Evolutionary conservation across 805 yeast genomes (phyloP), one percentile per base, ranked within the genome.

Genomic region (Suhomyces sp.): DNA sequence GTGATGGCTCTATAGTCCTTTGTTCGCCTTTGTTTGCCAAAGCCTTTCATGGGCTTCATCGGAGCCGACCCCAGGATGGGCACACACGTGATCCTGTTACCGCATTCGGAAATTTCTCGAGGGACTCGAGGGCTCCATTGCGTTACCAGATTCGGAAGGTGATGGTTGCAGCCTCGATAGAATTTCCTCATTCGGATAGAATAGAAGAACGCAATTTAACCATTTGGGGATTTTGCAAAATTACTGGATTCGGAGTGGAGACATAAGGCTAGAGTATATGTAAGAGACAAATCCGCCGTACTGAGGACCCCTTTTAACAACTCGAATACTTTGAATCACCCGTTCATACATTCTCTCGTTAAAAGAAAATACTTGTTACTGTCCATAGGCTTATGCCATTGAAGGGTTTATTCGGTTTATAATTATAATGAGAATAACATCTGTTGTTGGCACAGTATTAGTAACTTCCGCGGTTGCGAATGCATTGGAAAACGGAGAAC

Each of bases 361-460:
- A 40, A 41, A 17, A 29, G 10, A 13, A 29, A 29, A 29, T 12
- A 29, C 33, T 29, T 31, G 36, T 27, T 33, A 42, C 46, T 42
- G 29, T 17, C 19, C 19, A 10, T 13, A 47, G 49, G 36, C 49
- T 48, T 36, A 50, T 44, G 46, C 53, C 41, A 44, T 50, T 53
- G 51, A 29, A 46, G 38, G 45, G 45, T 17, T 17, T 26, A 46
- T 19, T 46, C 36, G 46, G 49, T 51, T 47, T 42, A 45, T 48
- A 41, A 42, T 33, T 42, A 57, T 33, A 31, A 67, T 67, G 71
- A 67, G 60, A 58, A 52, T 66, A 54, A 53, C 59, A 22, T 54
- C 65, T 53, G 64, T 64, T 50, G 57, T 62, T 49, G 60, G 56
- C 55, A 60, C 61, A 49, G 56, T 65, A 45, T 61, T 67, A 62